A percentile compares a stretch with the other conserved stretches of the same genome.
These are phyloP conservation scores for Geranium brycei DNA, from an alignment of 345 rosid species.

Conservation along the genomic window DNA sequence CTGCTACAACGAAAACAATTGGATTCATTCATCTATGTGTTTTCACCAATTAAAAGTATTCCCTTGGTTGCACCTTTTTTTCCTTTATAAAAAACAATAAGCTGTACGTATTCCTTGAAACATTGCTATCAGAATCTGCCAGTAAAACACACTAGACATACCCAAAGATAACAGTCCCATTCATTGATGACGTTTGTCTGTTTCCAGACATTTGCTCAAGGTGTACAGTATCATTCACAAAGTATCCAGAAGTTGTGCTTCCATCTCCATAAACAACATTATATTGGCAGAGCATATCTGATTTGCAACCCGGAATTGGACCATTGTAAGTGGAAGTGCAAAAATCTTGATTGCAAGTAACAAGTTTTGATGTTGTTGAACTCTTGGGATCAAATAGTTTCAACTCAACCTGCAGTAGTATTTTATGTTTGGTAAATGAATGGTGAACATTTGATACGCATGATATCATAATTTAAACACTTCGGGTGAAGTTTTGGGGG, in stretches of 20 bases:
- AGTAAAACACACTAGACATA: slow-evolving; percentile 13
- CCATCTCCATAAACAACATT: slow-evolving; percentile 66
- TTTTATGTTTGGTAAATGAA: no score
- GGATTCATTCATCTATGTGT: no score
- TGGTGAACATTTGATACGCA: no score
- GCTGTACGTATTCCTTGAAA: no score
- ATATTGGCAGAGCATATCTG: slow-evolving; percentile 38
- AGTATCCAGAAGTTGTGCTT: slow-evolving; percentile 60
- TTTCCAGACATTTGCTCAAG: slow-evolving; percentile 45
- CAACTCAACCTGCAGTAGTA: slow-evolving; percentile 36
- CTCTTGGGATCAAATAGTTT: slow-evolving; percentile 36
- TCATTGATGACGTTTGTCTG: slow-evolving; percentile 27
- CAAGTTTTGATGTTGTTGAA: slow-evolving; percentile 31
- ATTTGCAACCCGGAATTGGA: slow-evolving; percentile 38
- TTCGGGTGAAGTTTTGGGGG: no score
- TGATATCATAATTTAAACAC: no score
- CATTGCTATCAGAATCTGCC: neutral
- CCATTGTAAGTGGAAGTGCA: slow-evolving; percentile 36
- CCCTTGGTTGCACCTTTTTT: no score
- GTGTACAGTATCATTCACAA: slow-evolving; percentile 45
- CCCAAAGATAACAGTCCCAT: slow-evolving; percentile 59
- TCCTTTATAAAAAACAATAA: no score
- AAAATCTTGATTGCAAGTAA: slow-evolving; percentile 45
- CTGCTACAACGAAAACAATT: no score
- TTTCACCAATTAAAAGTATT: no score